Conservation (phyloP, 2,329 filamentous ascomycete genomes). For the Calonectria crousiana region DNA sequence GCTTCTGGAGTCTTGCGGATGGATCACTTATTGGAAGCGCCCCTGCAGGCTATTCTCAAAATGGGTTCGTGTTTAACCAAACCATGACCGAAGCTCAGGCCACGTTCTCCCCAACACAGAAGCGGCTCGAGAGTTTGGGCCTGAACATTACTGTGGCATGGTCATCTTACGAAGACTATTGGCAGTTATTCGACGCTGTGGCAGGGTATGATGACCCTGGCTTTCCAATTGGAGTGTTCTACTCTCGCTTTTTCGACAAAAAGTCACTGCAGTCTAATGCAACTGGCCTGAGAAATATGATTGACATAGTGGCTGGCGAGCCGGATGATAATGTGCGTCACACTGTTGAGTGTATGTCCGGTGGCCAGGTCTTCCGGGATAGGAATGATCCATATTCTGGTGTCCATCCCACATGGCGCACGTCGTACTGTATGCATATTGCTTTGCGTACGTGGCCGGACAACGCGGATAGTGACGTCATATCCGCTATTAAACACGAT, state of each 20-base stretch:
- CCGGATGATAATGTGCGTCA: not conserved
- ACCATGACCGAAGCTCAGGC: not conserved
- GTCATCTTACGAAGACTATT: not conserved
- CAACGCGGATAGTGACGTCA: not conserved
- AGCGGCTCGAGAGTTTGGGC: not conserved
- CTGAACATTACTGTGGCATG: not conserved
- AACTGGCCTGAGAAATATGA: not conserved
- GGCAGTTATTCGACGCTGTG: not conserved
- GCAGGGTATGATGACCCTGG: not conserved
- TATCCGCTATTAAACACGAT: not conserved
- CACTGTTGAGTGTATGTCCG: not conserved
- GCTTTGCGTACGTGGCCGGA: not conserved
- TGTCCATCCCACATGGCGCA: not conserved
- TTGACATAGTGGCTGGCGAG: not conserved
- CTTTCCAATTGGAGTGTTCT: not conserved
- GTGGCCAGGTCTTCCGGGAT: not conserved
- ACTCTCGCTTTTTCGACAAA: not conserved
- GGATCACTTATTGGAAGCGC: not conserved
- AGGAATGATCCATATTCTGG: not conserved
- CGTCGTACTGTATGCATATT: not conserved
- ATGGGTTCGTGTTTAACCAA: not conserved
- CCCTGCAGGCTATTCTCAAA: not conserved
- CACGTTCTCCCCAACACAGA: not conserved
- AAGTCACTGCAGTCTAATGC: not conserved
- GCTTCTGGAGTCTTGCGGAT: not conserved